phyloP scores from a whole-genome alignment of 2,329 filamentous ascomycete species.

The Pseudocercospora eumusae region DNA sequence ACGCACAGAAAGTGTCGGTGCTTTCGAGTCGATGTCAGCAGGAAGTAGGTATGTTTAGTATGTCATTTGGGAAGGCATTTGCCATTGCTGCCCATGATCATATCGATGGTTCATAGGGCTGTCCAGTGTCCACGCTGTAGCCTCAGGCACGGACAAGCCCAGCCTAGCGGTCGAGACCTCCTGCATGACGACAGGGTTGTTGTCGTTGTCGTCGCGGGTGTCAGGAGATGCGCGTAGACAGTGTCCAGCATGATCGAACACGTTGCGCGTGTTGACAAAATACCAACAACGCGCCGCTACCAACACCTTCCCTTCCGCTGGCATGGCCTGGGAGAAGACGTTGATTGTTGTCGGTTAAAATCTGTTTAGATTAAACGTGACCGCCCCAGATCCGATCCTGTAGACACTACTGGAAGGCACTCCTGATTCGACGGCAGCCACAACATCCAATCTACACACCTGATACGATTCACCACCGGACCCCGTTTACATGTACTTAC shows the following conservation, averaged over 20 bases:
- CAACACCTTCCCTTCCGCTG: background rate
- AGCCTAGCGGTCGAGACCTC: background rate
- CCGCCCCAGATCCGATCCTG: constrained; percentile 2
- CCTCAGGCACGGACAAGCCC: background rate
- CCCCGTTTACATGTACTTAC: background rate
- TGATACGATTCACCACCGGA: background rate
- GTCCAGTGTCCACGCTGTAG: background rate
- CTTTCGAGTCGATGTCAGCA: constrained; percentile 3
- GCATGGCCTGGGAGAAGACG: too few species aligned
- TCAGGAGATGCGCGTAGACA: background rate
- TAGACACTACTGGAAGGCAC: background rate
- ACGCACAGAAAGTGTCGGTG: background rate
- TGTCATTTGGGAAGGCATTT: too few species aligned
- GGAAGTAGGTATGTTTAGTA: too few species aligned
- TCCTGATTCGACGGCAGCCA: constrained; percentile 1
- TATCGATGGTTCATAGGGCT: background rate
- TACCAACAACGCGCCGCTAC: background rate
- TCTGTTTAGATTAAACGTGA: constrained; percentile 2
- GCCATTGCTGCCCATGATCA: background rate
- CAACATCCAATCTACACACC: background rate
- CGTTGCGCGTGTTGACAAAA: background rate
- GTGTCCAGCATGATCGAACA: background rate
- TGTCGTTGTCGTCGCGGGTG: background rate
- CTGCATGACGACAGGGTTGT: constrained; percentile 3
- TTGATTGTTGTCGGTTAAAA: background rate